phyloP scores from a whole-genome alignment of 1,139 yeast species.

The Geotrichum reessii region DNA sequence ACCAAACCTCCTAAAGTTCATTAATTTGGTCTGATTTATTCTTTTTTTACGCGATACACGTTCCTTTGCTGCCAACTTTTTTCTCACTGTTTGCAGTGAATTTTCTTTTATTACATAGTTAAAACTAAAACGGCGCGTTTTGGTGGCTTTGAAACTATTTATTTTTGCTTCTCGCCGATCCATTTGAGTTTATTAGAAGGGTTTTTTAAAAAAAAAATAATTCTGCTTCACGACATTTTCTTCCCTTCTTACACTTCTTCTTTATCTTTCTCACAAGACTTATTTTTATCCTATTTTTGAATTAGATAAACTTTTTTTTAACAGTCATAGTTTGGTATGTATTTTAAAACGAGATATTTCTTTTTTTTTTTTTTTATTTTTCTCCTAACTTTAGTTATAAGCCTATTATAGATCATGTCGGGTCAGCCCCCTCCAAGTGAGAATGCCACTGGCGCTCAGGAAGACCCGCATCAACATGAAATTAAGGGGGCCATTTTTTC shows the following conservation, averaged over 20 bases:
- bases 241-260: not conserved
- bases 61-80: too few relatives aligned
- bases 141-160: not conserved
- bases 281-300: not conserved
- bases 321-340: conserved; percentile 6
- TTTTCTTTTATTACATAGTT: not conserved
- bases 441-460: conserved; percentile 12
- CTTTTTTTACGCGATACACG: not conserved
- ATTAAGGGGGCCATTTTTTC: not conserved
- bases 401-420: conserved; percentile 11
- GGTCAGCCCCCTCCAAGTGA: conserved; percentile 13
- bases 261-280: not conserved
- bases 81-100: not conserved
- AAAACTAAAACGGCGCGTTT: not conserved
- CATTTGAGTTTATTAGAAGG: not conserved
- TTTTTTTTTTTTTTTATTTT: not conserved
- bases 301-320: not conserved
- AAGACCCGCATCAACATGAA: conserved; percentile 8
- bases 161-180: not conserved
- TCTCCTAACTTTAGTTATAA: not conserved
- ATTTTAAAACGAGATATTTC: not conserved
- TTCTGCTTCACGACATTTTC: not conserved
- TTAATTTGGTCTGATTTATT: not conserved
- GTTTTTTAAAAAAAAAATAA: too few relatives aligned
- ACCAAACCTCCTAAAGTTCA: conserved; percentile 6